These are phyloP conservation scores for Phyllostachys edulis DNA, from an alignment of 176 grass and related monocot species.

Conservation along the genomic window DNA sequence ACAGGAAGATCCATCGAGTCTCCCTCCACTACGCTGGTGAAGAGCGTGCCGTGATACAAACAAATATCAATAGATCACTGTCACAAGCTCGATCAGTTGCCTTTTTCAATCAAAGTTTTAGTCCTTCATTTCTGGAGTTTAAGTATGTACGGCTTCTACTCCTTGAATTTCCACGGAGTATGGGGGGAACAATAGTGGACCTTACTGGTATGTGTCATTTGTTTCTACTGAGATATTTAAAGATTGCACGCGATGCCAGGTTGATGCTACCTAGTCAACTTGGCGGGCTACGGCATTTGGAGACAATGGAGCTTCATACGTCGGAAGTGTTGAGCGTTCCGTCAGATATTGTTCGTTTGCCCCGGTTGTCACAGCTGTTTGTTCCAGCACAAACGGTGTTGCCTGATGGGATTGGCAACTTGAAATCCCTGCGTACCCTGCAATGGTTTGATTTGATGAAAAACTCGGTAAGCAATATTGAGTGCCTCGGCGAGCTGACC, in stretches of 20 bases:
- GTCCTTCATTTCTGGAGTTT: not conserved
- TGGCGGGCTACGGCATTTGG: not conserved
- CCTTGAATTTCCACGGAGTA: too few species aligned
- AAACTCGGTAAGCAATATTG: not conserved
- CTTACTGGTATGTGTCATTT: not conserved
- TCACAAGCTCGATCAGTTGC: not conserved
- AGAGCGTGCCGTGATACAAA: not conserved
- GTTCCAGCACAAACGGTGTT: not conserved
- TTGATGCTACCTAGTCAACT: not conserved
- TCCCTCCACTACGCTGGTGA: not conserved
- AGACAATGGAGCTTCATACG: not conserved
- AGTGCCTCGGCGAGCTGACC: not conserved
- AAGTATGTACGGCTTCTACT: conserved; percentile 15
- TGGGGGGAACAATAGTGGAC: not conserved
- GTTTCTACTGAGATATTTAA: conserved; percentile 16
- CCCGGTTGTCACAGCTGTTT: not conserved
- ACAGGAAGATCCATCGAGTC: not conserved
- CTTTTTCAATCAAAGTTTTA: not conserved
- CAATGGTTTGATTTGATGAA: not conserved
- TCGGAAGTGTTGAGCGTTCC: not conserved
- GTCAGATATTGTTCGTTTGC: not conserved
- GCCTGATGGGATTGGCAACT: not conserved
- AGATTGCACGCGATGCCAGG: not conserved
- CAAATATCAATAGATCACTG: not conserved
- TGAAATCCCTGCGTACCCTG: not conserved